Evolutionary conservation across 352 stramenopile species (phyloP), one percentile per base, ranked within the genome.

Genomic region (Phytophthora constricta): DNA sequence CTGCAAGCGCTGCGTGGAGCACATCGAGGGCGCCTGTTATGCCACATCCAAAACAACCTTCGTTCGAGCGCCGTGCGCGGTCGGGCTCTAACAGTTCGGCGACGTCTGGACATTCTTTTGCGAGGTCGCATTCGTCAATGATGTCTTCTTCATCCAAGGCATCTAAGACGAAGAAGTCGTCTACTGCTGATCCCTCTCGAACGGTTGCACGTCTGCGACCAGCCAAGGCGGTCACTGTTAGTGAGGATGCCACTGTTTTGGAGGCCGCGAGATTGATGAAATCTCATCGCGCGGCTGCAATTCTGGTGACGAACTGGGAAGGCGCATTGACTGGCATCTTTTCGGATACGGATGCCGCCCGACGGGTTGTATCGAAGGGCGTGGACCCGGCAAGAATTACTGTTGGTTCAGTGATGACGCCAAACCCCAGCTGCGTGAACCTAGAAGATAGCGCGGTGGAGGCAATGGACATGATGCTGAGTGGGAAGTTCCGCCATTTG

Each of bases 401-500:
- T n/a, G 80, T 97, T 27, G 76, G 77, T 2, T 82, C 82, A 1
- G 88, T 97, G 13, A 97, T 97, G 89, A 97, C 89, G 0, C 86
- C 82, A 14, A 86, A 94, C 43, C 89, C 89, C 27, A 93, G 74
- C 37, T 97, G 86, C 63, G 88, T 97, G 5, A 89, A 76, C 8
- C 79, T 90, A 7, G 85, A 96, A 43, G 89, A 97, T 56, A 96
- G 78, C 22, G 89, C 89, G 9, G 83, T 92, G 7, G 88, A 91
- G 37, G 89, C 89, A 0, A 72, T 97, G 46, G 83, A 95, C 50
- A 95, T 80, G 48, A 97, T 97, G 89, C 74, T 97, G 19, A 91
- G 72, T 8, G 89, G 89, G 7, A 87, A 85, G n/a, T 99, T 99
- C 79, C 93, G 96, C 23, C 97, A 99, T 65, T 80, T 99, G 41